A percentile compares a stretch with the other conserved stretches of the same genome.
Evolutionary conservation across 768 basidiomycete species (phyloP).

Genomic region (Amanita jacksonii): DNA sequence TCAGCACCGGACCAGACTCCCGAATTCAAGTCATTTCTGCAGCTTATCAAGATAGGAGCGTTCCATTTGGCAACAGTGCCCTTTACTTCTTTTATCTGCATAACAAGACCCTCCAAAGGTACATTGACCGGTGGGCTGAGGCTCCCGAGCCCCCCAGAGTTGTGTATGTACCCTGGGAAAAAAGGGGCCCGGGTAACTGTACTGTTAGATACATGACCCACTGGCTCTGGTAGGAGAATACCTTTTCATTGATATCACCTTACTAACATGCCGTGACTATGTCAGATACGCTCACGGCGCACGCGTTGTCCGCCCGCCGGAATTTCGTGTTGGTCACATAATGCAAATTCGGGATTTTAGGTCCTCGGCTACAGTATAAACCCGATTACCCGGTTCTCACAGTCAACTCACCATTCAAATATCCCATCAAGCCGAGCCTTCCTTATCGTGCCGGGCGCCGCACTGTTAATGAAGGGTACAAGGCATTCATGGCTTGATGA

Average conservation of each 20-base stretch:
- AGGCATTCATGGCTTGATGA: slow-evolving; percentile 17
- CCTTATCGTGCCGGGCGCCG: slow-evolving; percentile 10
- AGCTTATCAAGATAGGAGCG: not conserved
- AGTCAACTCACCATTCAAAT: slow-evolving; percentile 9
- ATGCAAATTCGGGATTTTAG: slow-evolving; percentile 14
- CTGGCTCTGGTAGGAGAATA: slow-evolving; percentile 12
- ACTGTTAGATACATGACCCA: slow-evolving; percentile 2
- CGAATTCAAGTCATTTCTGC: slow-evolving; percentile 3
- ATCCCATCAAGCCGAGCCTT: slow-evolving; percentile 9
- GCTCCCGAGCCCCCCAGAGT: not conserved
- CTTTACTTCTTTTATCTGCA: slow-evolving; percentile 1
- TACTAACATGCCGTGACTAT: not conserved
- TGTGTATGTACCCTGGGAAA: slow-evolving; percentile 8
- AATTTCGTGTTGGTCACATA: not conserved
- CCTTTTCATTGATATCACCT: not conserved
- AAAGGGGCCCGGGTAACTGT: slow-evolving; percentile 10
- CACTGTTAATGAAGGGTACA: slow-evolving; percentile 8
- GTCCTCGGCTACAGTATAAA: not conserved
- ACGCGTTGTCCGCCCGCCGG: slow-evolving; percentile 11
- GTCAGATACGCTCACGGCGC: slow-evolving; percentile 16
- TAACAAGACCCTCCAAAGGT: not conserved
- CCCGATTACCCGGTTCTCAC: not conserved
- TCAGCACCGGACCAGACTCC: slow-evolving; percentile 13
- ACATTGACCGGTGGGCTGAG: not conserved
- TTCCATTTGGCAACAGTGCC: not conserved